Percentiles rank a stretch among this genome's conserved stretches.
Evolutionary conservation across 2,329 filamentous ascomycete species (phyloP).

Genomic region (Talaromyces sp.): DNA sequence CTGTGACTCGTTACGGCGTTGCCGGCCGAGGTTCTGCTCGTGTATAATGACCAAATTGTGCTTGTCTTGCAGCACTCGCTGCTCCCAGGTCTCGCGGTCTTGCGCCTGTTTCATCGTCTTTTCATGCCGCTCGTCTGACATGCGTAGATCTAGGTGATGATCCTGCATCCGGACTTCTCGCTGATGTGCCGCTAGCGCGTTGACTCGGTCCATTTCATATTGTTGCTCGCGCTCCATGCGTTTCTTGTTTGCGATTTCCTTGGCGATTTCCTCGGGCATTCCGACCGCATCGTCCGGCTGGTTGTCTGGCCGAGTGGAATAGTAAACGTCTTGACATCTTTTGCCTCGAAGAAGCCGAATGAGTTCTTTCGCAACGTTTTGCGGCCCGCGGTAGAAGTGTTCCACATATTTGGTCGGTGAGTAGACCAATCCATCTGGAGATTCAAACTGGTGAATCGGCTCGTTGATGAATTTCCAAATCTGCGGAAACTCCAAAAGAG

Average conservation of each 20-base stretch:
- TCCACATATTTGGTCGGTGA: conserved; percentile 61
- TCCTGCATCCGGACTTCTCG: background rate
- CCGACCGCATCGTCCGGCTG: conserved; percentile 2
- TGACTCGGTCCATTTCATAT: background rate
- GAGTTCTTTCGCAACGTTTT: conserved; percentile 10
- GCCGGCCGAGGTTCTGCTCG: background rate
- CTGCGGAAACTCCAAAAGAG: conserved; percentile 55
- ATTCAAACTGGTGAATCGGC: conserved; percentile 47
- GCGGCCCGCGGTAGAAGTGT: background rate
- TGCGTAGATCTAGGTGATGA: conserved; percentile 3
- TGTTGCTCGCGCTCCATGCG: background rate
- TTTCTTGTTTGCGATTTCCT: background rate
- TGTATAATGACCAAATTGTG: background rate
- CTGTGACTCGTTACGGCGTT: background rate
- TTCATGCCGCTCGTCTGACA: conserved; percentile 1
- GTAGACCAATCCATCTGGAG: conserved; percentile 53
- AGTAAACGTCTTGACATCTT: conserved; percentile 5
- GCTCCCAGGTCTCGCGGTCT: background rate
- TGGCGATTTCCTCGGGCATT: background rate
- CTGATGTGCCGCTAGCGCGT: background rate
- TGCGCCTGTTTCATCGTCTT: background rate
- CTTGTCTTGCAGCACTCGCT: background rate
- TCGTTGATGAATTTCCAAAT: conserved; percentile 64
- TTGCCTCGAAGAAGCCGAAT: background rate
- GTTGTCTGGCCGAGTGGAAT: background rate